Conservation (phyloP, 805 yeast species). For the Saturnispora dispora region DNA sequence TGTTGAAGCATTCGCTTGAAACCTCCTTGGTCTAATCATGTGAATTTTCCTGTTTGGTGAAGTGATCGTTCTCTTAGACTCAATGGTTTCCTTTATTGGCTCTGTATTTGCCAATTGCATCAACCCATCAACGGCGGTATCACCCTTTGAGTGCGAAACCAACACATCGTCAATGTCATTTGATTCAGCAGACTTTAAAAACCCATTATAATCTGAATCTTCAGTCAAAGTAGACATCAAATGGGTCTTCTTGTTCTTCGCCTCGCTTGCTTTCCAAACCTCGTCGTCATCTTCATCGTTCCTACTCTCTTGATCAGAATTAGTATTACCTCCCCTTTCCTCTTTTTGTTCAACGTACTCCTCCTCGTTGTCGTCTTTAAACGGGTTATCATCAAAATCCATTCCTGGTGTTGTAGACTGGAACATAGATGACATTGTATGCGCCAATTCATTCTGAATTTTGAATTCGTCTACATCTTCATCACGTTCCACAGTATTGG, state of each 20-base stretch:
- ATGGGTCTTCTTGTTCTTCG: neutral
- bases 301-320: constrained; percentile 17
- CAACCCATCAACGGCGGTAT: neutral
- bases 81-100: constrained; percentile 3
- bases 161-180: constrained; percentile 3
- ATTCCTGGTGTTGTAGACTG: constrained; percentile 4
- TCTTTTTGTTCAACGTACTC: constrained; percentile 8
- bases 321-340: constrained; percentile 5
- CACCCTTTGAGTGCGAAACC: neutral
- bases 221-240: neutral
- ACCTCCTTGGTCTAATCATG: constrained; percentile 39
- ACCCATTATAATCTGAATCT: neutral
- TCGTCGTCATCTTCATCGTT: constrained; percentile 8
- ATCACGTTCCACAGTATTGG: neutral
- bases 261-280: constrained; percentile 1
- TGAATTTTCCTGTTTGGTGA: constrained; percentile 35
- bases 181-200: constrained; percentile 1
- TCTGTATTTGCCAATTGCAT: neutral
- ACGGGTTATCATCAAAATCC: constrained; percentile 4
- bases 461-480: constrained; percentile 13
- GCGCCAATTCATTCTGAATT: constrained; percentile 18
- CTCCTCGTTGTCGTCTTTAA: constrained; percentile 14
- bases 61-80: constrained; percentile 8
- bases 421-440: constrained; percentile 12
- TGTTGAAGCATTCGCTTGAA: neutral